These are phyloP conservation scores for Globisporangium carolinianum DNA, from an alignment of 352 stramenopile species.

Conservation along the genomic window DNA sequence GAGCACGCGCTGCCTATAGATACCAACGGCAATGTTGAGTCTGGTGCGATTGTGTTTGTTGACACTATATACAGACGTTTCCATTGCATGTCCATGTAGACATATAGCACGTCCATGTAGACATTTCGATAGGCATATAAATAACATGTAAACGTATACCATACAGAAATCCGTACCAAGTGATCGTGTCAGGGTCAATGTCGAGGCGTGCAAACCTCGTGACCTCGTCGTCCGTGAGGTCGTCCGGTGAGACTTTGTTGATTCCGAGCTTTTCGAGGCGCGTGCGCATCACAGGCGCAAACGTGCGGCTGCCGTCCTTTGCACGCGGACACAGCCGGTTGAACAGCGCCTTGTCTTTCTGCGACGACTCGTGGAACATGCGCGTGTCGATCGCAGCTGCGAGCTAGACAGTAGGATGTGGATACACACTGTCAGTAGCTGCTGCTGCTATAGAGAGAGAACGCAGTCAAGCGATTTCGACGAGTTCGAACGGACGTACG, in stretches of 20 bases:
- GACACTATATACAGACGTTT: too few relatives aligned
- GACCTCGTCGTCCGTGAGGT: slow-evolving; percentile 93
- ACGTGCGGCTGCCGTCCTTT: slow-evolving; percentile 83
- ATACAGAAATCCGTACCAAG: slow-evolving; percentile 20
- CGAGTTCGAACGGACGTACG: slow-evolving; percentile 14
- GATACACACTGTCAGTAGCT: too few relatives aligned
- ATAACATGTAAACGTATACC: neutral
- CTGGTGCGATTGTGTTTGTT: too few relatives aligned
- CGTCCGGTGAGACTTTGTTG: slow-evolving; percentile 83
- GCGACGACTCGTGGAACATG: slow-evolving; percentile 95
- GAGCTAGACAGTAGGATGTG: slow-evolving; percentile 31
- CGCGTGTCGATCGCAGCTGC: slow-evolving; percentile 96
- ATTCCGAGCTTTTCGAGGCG: slow-evolving; percentile 96
- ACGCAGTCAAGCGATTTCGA: too few relatives aligned
- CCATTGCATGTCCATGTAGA: too few relatives aligned
- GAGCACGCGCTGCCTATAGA: slow-evolving; percentile 87
- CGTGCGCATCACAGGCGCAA: slow-evolving; percentile 89
- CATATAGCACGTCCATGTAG: neutral
- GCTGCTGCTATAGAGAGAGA: neutral
- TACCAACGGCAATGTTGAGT: too few relatives aligned
- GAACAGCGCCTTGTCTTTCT: slow-evolving; percentile 81
- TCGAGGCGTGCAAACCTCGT: slow-evolving; percentile 92
- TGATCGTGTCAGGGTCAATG: slow-evolving; percentile 93
- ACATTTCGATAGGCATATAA: neutral
- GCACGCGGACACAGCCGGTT: slow-evolving; percentile 71